These are phyloP conservation scores for Penicillium sp. DNA, from an alignment of 2,329 filamentous ascomycete species.

Conservation along the genomic window DNA sequence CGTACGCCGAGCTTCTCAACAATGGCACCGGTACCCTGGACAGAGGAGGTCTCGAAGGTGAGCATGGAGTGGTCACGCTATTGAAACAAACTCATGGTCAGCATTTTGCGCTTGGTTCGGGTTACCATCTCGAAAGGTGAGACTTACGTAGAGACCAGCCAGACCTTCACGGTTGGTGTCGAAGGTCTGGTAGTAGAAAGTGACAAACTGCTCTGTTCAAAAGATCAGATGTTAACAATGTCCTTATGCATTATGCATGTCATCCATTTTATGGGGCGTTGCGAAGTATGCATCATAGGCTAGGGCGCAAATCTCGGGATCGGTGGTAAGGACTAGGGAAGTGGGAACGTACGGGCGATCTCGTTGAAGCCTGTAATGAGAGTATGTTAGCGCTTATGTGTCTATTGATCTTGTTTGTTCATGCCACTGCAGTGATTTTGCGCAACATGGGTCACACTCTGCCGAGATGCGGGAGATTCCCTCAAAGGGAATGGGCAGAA, in stretches of 20 bases:
- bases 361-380: conserved; percentile 35
- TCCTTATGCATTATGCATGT: not conserved
- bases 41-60: conserved; percentile 77
- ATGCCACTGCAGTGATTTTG: conserved; percentile 3
- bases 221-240: conserved; percentile 16
- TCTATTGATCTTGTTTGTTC: not conserved
- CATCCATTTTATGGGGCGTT: not conserved
- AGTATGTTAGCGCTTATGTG: conserved; percentile 14
- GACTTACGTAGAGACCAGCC: conserved; percentile 75
- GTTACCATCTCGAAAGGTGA: not conserved
- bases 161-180: conserved; percentile 70
- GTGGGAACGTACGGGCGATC: conserved; percentile 42
- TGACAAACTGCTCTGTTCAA: conserved; percentile 75
- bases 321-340: not conserved
- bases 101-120: not conserved
- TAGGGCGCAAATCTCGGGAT: conserved; percentile 8
- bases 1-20: conserved; percentile 78
- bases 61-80: conserved; percentile 86
- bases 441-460: conserved; percentile 17
- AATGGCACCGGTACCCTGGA: conserved; percentile 67
- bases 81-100: conserved; percentile 15
- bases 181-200: conserved; percentile 90
- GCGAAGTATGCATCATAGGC: conserved; percentile 1
- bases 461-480: not conserved
- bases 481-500: not conserved